These are phyloP conservation scores for Clitopilus hobsonii DNA, from an alignment of 768 basidiomycete genomes.

Conservation along the genomic window DNA sequence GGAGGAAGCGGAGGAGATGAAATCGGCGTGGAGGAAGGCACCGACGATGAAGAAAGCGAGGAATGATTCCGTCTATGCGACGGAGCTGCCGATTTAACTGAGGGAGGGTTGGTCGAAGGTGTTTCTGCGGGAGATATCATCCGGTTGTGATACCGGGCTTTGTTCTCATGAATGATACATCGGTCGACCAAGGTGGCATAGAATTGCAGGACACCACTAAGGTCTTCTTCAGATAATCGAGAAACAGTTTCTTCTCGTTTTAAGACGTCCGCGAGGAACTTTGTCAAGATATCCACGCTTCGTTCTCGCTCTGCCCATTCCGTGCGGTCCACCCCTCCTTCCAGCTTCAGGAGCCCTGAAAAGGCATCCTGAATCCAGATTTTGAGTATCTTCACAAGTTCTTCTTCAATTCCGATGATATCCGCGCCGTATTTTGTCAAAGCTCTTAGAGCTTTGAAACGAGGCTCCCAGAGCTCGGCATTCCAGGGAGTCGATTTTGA, in stretches of 20 bases:
- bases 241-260: conserved; percentile 50
- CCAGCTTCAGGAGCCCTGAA: conserved; percentile 36
- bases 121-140: conserved; percentile 31
- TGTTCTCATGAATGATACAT: conserved; percentile 33
- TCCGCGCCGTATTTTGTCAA: conserved; percentile 59
- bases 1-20: conserved; percentile 28
- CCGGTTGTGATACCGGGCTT: conserved; percentile 11
- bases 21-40: conserved; percentile 16
- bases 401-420: conserved; percentile 59
- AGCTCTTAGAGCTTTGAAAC: conserved; percentile 62
- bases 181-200: conserved; percentile 56
- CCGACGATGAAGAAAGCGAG: conserved; percentile 47
- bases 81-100: conserved; percentile 20
- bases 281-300: conserved; percentile 55
- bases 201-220: conserved; percentile 53
- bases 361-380: conserved; percentile 68
- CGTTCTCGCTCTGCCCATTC: conserved; percentile 60
- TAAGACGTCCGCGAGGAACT: conserved; percentile 49
- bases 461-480: conserved; percentile 65
- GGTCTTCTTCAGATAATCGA: conserved; percentile 54
- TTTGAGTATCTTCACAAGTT: conserved; percentile 50
- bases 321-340: conserved; percentile 27
- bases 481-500: conserved; percentile 43
- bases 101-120: conserved; percentile 22
- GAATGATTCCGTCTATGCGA: conserved; percentile 60